phyloP scores from a whole-genome alignment of 2,329 filamentous ascomycete genomes.

The Dactylellina parvicollis region DNA sequence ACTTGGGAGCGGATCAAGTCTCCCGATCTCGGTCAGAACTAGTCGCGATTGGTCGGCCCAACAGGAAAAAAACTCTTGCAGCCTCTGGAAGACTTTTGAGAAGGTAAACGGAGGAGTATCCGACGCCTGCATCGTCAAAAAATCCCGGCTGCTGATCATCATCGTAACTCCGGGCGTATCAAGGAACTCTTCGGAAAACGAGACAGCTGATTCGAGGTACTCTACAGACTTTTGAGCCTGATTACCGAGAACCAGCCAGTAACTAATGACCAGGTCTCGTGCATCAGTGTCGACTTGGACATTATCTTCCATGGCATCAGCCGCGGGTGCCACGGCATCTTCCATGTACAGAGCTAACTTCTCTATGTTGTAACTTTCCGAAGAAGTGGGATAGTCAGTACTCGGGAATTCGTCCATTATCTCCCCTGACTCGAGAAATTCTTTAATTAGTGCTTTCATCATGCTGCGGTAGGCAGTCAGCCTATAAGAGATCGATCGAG shows the following conservation, averaged over 20 bases:
- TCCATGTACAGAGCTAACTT: conserved; percentile 9
- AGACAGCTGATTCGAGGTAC: background rate
- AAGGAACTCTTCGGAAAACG: background rate
- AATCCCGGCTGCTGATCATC: background rate
- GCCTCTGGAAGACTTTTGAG: background rate
- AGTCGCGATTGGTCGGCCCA: background rate
- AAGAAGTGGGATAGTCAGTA: background rate
- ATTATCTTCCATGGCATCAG: background rate
- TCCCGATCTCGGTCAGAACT: background rate
- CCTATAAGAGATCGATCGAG: background rate
- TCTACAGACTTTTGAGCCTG: background rate
- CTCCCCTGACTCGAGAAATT: background rate
- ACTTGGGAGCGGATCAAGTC: background rate
- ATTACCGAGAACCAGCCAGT: background rate
- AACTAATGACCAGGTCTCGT: conserved; percentile 1
- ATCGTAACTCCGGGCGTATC: background rate
- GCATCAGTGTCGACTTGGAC: background rate
- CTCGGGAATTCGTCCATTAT: conserved; percentile 16
- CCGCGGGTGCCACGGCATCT: background rate
- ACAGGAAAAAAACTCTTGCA: conserved; percentile 2
- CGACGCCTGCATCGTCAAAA: background rate
- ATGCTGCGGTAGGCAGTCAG: background rate
- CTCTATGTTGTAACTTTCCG: conserved; percentile 1
- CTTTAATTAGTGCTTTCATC: background rate
- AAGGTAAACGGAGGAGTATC: background rate